Evolutionary conservation across 768 basidiomycete species (phyloP).

Genomic region (Obba rivulosa): DNA sequence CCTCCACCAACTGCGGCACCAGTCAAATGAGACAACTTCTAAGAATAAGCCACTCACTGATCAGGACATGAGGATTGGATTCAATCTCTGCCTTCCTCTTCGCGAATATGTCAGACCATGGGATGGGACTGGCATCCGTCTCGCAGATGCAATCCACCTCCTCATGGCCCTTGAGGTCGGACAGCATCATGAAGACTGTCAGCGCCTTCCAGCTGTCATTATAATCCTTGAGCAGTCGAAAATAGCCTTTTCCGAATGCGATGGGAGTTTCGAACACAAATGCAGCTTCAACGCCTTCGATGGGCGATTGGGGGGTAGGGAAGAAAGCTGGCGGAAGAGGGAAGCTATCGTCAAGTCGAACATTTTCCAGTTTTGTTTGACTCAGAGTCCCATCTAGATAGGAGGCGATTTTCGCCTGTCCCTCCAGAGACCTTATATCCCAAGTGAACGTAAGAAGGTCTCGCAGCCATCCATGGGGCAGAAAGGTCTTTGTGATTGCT

Average conservation of each 20-base stretch:
- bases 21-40: no score
- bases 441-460: conserved; percentile 41
- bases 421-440: conserved; percentile 34
- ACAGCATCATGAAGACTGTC: conserved; percentile 12
- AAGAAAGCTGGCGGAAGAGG: conserved; percentile 7
- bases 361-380: conserved; percentile 18
- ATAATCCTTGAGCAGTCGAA: conserved; percentile 24
- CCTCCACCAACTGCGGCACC: conserved; percentile 35
- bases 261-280: conserved; percentile 33
- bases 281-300: conserved; percentile 12
- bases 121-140: conserved; percentile 2
- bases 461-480: conserved; percentile 33
- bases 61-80: conserved; percentile 32
- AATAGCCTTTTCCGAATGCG: conserved; percentile 29
- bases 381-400: conserved; percentile 25
- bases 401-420: conserved; percentile 26
- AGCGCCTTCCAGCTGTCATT: conserved; percentile 31
- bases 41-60: conserved; percentile 22
- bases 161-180: conserved; percentile 30
- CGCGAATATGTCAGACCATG: conserved; percentile 24
- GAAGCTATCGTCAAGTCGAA: conserved; percentile 12
- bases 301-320: not conserved
- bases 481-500: conserved; percentile 23
- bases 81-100: conserved; percentile 33
- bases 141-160: conserved; percentile 15